These are phyloP conservation scores for Torulaspora indica DNA, from an alignment of 805 yeast species.

Conservation along the genomic window DNA sequence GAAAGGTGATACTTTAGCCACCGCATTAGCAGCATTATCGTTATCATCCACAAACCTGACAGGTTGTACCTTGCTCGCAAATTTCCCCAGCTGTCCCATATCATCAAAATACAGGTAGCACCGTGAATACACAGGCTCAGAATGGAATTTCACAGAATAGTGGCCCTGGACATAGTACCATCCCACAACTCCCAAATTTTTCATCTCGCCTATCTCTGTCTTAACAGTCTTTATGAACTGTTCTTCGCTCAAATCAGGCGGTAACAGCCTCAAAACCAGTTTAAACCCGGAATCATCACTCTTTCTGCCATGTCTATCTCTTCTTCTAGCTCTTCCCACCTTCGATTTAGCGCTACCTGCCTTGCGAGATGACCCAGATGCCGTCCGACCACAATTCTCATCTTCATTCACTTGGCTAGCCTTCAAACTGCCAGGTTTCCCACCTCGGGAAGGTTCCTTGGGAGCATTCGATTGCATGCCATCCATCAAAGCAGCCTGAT, in stretches of 20 bases:
- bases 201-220: slow-evolving; percentile 19
- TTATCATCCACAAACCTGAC: slow-evolving; percentile 33
- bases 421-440: background rate
- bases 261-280: slow-evolving; percentile 41
- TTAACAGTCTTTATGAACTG: slow-evolving; percentile 34
- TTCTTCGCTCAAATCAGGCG: slow-evolving; percentile 39
- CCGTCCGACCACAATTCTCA: slow-evolving; percentile 2
- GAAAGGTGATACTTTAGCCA: slow-evolving; percentile 24
- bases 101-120: slow-evolving; percentile 41
- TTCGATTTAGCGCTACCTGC: background rate
- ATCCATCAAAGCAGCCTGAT: slow-evolving; percentile 2
- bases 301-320: slow-evolving; percentile 10
- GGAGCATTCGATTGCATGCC: slow-evolving; percentile 3
- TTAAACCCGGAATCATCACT: slow-evolving; percentile 18
- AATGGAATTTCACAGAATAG: slow-evolving; percentile 29
- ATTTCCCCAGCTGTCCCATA: slow-evolving; percentile 30
- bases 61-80: slow-evolving; percentile 31
- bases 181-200: slow-evolving; percentile 32
- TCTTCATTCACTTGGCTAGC: slow-evolving; percentile 1
- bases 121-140: slow-evolving; percentile 41
- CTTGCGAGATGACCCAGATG: slow-evolving; percentile 5
- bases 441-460: slow-evolving; percentile 1
- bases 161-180: slow-evolving; percentile 34
- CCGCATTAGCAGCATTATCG: slow-evolving; percentile 23
- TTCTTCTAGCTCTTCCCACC: slow-evolving; percentile 8